phyloP scores from a whole-genome alignment of 805 yeast genomes.

The Saccharomyces jurei region DNA sequence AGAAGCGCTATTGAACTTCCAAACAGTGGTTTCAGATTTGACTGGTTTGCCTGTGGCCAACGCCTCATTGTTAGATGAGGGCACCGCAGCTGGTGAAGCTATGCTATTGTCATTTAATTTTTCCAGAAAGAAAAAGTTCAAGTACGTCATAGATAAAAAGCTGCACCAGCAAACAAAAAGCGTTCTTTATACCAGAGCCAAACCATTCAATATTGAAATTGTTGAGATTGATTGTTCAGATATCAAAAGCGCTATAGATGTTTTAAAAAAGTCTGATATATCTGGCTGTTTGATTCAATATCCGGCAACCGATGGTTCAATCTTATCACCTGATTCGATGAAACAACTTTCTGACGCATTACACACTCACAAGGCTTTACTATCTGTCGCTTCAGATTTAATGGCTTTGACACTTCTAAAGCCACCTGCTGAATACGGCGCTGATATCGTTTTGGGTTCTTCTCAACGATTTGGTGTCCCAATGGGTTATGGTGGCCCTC shows the following conservation, averaged over 20 bases:
- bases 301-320: slow-evolving; percentile 78
- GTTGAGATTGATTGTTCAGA: slow-evolving; percentile 46
- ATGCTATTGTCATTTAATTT: slow-evolving; percentile 74
- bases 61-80: slow-evolving; percentile 92
- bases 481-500: slow-evolving; percentile 97
- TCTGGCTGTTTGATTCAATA: slow-evolving; percentile 87
- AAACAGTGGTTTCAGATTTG: slow-evolving; percentile 81
- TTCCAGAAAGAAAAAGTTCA: slow-evolving; percentile 55
- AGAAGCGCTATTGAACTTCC: slow-evolving; percentile 83
- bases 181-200: slow-evolving; percentile 73
- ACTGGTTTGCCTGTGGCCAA: slow-evolving; percentile 94
- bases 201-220: slow-evolving; percentile 60
- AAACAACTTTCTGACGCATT: slow-evolving; percentile 50
- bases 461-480: slow-evolving; percentile 97
- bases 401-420: slow-evolving; percentile 78
- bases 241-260: slow-evolving; percentile 31
- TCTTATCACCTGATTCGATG: slow-evolving; percentile 43
- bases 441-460: slow-evolving; percentile 88
- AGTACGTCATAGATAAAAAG: slow-evolving; percentile 64
- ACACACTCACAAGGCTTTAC: slow-evolving; percentile 65
- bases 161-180: slow-evolving; percentile 81
- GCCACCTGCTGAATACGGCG: slow-evolving; percentile 80
- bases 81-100: slow-evolving; percentile 96
- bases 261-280: slow-evolving; percentile 34
- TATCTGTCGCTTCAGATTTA: slow-evolving; percentile 85